phyloP scores from a whole-genome alignment of 345 rosid genomes.

The Aquilaria yunnanensis region DNA sequence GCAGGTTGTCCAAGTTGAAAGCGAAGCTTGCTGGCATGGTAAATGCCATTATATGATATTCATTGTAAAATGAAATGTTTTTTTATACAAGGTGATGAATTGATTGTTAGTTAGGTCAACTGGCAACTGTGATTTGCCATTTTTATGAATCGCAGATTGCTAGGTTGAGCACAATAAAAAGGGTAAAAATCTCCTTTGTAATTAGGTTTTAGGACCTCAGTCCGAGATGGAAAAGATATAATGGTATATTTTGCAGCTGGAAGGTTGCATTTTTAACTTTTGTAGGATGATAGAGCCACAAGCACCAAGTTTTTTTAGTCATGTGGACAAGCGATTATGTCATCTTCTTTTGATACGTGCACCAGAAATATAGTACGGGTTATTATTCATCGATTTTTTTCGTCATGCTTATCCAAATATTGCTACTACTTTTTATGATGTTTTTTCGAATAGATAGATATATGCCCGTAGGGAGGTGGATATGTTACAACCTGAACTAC shows the following conservation, averaged over 20 bases:
- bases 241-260: constrained; percentile 1
- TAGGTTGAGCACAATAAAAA: constrained; percentile 28
- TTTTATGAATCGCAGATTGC: constrained; percentile 38
- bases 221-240: not conserved
- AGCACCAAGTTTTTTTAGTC: constrained; percentile 5
- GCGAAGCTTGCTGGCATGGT: not conserved
- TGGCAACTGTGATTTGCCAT: constrained; percentile 33
- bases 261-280: constrained; percentile 12
- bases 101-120: constrained; percentile 28
- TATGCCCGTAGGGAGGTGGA: too few relatives aligned
- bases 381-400: too few relatives aligned
- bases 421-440: too few relatives aligned
- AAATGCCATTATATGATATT: not conserved
- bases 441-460: too few relatives aligned
- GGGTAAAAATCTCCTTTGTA: not conserved
- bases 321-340: not conserved
- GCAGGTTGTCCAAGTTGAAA: constrained; percentile 22
- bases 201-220: constrained; percentile 3
- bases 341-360: too few relatives aligned
- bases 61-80: not conserved
- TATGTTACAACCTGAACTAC: too few relatives aligned
- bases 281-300: constrained; percentile 3
- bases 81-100: constrained; percentile 14
- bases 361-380: too few relatives aligned
- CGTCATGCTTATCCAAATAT: too few relatives aligned